Percentiles rank a stretch among this genome's conserved stretches.
Conservation (phyloP, 345 rosid genomes). For the Pelargonium nanum region DNA sequence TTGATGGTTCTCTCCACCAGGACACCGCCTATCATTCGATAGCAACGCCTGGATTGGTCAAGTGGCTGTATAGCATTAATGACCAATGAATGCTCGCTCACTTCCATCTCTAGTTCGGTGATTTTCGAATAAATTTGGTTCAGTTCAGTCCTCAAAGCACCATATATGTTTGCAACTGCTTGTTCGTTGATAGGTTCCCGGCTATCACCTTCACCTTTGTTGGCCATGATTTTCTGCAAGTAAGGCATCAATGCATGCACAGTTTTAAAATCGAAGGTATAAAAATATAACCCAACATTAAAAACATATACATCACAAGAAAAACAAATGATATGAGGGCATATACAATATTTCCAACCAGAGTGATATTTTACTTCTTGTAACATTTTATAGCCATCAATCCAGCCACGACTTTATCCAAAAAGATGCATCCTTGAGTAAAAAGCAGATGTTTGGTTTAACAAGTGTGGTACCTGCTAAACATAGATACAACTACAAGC, state of each 20-base stretch:
- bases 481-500: too few species aligned
- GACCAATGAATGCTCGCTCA: conserved; percentile 77
- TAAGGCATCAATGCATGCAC: not conserved
- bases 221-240: conserved; percentile 44
- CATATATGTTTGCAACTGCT: conserved; percentile 56
- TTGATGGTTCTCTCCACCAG: conserved; percentile 87
- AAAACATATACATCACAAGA: too few species aligned
- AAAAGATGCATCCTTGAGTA: too few species aligned
- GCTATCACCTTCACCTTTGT: conserved; percentile 29
- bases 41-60: conserved; percentile 73
- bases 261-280: not conserved
- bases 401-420: too few species aligned
- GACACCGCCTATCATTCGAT: conserved; percentile 89
- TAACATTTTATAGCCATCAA: too few species aligned
- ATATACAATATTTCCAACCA: too few species aligned
- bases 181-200: conserved; percentile 47
- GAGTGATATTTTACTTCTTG: too few species aligned
- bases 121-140: conserved; percentile 88
- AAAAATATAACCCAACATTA: too few species aligned
- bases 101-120: conserved; percentile 93
- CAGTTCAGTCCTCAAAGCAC: conserved; percentile 61
- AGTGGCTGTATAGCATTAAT: conserved; percentile 82
- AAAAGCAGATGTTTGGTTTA: too few species aligned
- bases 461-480: too few species aligned
- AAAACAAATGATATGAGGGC: too few species aligned